Evolutionary conservation across 2,329 filamentous ascomycete species (phyloP).

Genomic region (Calonectria leucothoes): DNA sequence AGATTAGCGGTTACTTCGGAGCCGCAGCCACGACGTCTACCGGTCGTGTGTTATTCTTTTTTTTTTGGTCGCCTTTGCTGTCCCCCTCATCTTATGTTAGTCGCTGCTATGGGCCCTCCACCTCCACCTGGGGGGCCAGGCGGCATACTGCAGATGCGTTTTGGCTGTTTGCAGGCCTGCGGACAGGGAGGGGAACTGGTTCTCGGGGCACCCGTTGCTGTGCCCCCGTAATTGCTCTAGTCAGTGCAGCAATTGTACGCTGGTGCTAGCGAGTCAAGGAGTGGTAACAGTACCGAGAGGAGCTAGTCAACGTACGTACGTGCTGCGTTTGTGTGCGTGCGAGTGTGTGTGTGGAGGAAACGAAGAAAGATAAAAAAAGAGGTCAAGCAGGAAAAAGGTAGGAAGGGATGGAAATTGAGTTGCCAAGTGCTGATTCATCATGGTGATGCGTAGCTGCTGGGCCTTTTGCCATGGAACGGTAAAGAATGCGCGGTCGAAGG

Average conservation of each 20-base stretch:
- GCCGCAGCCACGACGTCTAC: constrained; percentile 35
- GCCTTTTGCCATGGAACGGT: background rate
- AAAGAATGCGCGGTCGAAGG: background rate
- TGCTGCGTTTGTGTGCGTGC: background rate
- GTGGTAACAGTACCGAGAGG: background rate
- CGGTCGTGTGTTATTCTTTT: constrained; percentile 16
- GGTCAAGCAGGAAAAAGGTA: background rate
- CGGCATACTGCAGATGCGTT: background rate
- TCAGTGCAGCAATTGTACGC: background rate
- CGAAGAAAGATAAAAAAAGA: background rate
- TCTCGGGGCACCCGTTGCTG: constrained; percentile 3
- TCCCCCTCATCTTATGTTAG: constrained; percentile 14
- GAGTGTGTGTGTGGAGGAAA: background rate
- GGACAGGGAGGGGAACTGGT: background rate
- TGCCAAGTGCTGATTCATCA: constrained; percentile 1
- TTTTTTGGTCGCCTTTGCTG: background rate
- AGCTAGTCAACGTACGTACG: background rate
- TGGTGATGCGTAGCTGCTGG: background rate
- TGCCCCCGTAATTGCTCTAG: constrained; percentile 6
- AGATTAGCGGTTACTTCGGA: constrained; percentile 34
- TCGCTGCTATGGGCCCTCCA: background rate
- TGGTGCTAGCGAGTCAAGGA: background rate
- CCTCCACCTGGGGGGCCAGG: background rate
- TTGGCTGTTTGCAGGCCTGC: background rate
- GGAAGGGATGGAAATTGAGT: background rate